Percentiles rank a stretch among this genome's conserved stretches.
These are phyloP conservation scores for Mycena crocata DNA, from an alignment of 768 basidiomycete genomes.

Conservation along the genomic window DNA sequence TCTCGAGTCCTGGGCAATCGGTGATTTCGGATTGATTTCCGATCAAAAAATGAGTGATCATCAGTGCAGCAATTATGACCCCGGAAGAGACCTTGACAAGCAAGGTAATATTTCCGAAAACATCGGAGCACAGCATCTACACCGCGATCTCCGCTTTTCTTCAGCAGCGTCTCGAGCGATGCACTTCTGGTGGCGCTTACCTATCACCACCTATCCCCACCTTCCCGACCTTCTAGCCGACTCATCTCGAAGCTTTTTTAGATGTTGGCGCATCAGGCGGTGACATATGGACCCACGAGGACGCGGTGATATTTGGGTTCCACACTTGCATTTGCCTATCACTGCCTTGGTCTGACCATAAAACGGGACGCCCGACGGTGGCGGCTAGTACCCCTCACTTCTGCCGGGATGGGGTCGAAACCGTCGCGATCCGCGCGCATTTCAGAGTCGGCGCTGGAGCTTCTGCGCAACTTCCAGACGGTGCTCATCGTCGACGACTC, in stretches of 20 bases:
- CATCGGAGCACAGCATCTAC: neutral
- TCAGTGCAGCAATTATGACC: no score
- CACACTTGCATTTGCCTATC: conserved; percentile 10
- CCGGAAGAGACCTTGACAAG: no score
- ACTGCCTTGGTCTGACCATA: conserved; percentile 4
- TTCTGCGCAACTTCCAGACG: conserved; percentile 54
- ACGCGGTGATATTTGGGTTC: conserved; percentile 23
- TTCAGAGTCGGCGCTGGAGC: conserved; percentile 25
- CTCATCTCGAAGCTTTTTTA: neutral
- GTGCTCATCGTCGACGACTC: conserved; percentile 69
- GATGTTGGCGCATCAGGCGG: neutral
- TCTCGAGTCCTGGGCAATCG: no score
- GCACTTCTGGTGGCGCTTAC: neutral
- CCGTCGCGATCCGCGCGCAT: conserved; percentile 15
- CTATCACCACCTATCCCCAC: neutral
- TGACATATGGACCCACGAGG: conserved; percentile 11
- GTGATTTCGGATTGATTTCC: no score
- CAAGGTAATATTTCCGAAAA: neutral
- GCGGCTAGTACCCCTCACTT: neutral
- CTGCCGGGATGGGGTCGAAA: conserved; percentile 21
- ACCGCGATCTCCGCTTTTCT: neutral
- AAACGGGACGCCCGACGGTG: neutral
- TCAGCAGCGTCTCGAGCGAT: neutral
- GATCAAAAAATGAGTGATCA: no score
- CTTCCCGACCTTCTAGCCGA: conserved; percentile 3